Base-by-base conservation (phyloP, 495 filamentous ascomycete species). In the Umbilicaria muhlenbergii region DNA sequence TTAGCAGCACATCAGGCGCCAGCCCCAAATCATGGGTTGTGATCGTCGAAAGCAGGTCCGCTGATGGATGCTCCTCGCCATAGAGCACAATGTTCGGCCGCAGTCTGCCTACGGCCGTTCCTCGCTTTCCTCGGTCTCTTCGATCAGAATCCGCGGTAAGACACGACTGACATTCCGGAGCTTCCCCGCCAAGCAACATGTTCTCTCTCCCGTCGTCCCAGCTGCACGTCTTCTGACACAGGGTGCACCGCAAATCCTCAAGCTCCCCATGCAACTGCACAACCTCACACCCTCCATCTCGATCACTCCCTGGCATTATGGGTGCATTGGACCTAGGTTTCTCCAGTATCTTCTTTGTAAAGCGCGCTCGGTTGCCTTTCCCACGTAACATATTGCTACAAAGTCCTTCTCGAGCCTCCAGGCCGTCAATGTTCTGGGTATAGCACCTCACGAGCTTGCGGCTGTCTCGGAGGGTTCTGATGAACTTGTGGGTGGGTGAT, bases 41-140 rank as follows among this genome's bases (percentile, higher is more conserved):
- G 10, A 83, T 66, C 3, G 65, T 65, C 11, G 68, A 73, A 42
- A 83, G 72, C 14, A 73, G 59, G 51, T 81, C 71, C 0, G 74
- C 73, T n/a, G 70, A 63, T 0, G 79, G 79, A 44, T 82, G 78
- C 34, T 80, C 79, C 46, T 83, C 79, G 5, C 77, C 77, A 49
- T 83, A 83, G 0, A 83, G 58, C 0, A 82, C 79, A 41, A 83
- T 75, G 47, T 82, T 77, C 0, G 79, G 79, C n/a, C 78, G 60
- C 5, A 75, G 59, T 38, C 70, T 69, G 41, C 79, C 79, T 11
- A 83, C 63, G 5, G 72, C 71, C 2, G 78, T 65, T 0, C 71
- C 73, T 13, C 79, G 64, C 52, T 81, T 78, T 18, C 79, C 79
- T 38, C 61, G 67, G 45, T 74, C 71, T 41, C 70, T 65, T 0